A percentile compares a stretch with the other conserved stretches of the same genome.
phyloP scores from a whole-genome alignment of 768 basidiomycete genomes.

The Tulasnella sp. region DNA sequence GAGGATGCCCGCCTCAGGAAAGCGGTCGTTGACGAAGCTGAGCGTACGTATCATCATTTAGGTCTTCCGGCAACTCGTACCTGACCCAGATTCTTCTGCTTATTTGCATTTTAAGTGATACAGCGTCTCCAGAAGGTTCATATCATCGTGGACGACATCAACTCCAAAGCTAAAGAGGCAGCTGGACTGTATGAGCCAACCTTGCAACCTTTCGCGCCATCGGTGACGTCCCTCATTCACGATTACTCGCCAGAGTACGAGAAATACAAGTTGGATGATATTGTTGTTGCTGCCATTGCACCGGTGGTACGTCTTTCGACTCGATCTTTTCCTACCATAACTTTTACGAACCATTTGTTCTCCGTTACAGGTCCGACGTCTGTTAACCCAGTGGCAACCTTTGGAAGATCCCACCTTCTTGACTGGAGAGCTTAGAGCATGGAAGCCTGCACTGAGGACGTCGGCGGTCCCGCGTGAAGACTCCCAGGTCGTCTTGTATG shows the following conservation, averaged over 20 bases:
- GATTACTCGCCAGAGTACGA: slow-evolving; percentile 74
- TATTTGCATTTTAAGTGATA: slow-evolving; percentile 55
- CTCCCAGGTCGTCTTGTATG: slow-evolving; percentile 49
- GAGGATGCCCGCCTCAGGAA: slow-evolving; percentile 71
- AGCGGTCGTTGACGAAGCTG: slow-evolving; percentile 70
- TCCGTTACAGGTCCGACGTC: slow-evolving; percentile 55
- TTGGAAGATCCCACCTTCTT: slow-evolving; percentile 67
- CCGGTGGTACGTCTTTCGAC: slow-evolving; percentile 52
- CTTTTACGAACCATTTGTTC: slow-evolving; percentile 1
- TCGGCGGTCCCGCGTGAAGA: slow-evolving; percentile 45
- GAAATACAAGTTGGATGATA: slow-evolving; percentile 76
- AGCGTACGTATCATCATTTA: slow-evolving; percentile 48
- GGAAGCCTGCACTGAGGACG: slow-evolving; percentile 64
- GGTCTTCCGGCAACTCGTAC: not conserved
- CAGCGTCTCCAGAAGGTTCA: slow-evolving; percentile 72
- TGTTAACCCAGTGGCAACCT: slow-evolving; percentile 77
- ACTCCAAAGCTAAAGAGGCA: slow-evolving; percentile 58
- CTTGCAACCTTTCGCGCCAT: slow-evolving; percentile 66
- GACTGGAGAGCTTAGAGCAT: slow-evolving; percentile 54
- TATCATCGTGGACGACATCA: slow-evolving; percentile 68
- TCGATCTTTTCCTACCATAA: not conserved
- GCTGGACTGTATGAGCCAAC: slow-evolving; percentile 62
- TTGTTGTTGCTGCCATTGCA: slow-evolving; percentile 87
- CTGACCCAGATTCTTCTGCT: not conserved
- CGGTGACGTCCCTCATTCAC: slow-evolving; percentile 66